phyloP scores from a whole-genome alignment of 176 grass and related monocot species.

The Ananas comosus region DNA sequence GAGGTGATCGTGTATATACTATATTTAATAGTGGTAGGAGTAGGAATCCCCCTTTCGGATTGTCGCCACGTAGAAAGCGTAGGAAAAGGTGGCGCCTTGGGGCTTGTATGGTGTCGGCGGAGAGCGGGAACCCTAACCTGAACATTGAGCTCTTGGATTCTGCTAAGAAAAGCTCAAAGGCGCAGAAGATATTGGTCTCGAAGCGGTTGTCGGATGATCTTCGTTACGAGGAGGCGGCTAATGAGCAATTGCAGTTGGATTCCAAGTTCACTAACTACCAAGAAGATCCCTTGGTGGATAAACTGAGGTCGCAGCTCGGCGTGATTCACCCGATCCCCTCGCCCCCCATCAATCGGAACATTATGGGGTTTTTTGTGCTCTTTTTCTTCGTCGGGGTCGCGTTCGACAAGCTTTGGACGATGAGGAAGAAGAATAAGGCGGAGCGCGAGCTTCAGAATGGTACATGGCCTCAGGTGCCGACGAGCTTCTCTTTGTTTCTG shows the following conservation, averaged over 20 bases:
- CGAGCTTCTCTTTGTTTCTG: conserved; percentile 83
- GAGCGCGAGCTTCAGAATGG: conserved; percentile 69
- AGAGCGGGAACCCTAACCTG: conserved; percentile 17
- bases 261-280: conserved; percentile 36
- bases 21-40: no score
- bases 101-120: conserved; percentile 4
- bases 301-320: conserved; percentile 84
- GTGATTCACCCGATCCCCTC: conserved; percentile 86
- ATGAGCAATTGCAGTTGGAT: conserved; percentile 20
- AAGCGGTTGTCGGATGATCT: conserved; percentile 21
- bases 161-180: conserved; percentile 18
- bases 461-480: conserved; percentile 88
- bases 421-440: conserved; percentile 48
- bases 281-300: conserved; percentile 85
- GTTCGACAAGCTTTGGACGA: conserved; percentile 80
- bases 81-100: conserved; percentile 5
- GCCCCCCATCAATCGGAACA: conserved; percentile 50
- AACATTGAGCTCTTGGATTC: conserved; percentile 16
- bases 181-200: conserved; percentile 27
- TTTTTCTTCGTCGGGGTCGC: conserved; percentile 95
- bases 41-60: no score
- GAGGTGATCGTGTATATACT: background rate
- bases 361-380: conserved; percentile 71
- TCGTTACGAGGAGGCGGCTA: conserved; percentile 11
- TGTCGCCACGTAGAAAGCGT: background rate